Conservation (phyloP, 345 rosid species). For the Syzygium aromaticum region DNA sequence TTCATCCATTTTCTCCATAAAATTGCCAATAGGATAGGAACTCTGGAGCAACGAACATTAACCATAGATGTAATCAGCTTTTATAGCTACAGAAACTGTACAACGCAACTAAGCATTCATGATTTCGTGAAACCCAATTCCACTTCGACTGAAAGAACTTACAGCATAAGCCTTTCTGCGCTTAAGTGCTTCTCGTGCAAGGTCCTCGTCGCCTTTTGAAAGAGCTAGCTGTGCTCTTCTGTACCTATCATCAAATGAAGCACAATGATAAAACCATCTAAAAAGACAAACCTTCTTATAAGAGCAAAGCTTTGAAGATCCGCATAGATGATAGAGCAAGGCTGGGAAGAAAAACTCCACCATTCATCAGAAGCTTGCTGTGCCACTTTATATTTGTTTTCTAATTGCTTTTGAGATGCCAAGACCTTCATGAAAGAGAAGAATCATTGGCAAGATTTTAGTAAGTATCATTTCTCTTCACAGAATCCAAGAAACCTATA, state of each 20-base stretch:
- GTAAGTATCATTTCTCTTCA: background rate
- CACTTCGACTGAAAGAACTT: conserved; percentile 11
- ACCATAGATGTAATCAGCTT: background rate
- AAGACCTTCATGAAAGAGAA: conserved; percentile 38
- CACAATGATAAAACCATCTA: conserved; percentile 1
- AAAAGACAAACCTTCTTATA: background rate
- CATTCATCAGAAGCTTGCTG: conserved; percentile 68
- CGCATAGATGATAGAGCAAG: background rate
- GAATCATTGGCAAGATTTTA: background rate
- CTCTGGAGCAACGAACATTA: background rate
- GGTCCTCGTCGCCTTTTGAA: conserved; percentile 67
- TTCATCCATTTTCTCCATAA: background rate
- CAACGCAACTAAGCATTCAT: background rate
- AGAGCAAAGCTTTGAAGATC: background rate
- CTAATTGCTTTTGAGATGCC: conserved; percentile 71
- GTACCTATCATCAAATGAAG: conserved; percentile 35
- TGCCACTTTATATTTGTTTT: conserved; percentile 61
- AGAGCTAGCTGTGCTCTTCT: conserved; percentile 73
- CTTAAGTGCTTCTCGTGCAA: conserved; percentile 79
- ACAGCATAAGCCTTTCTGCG: conserved; percentile 62
- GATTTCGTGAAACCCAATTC: background rate
- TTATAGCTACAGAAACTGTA: background rate
- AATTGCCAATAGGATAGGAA: background rate
- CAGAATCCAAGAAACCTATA: background rate
- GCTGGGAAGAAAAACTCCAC: conserved; percentile 16